Percentiles rank a stretch among this genome's conserved stretches.
These are phyloP conservation scores for Prunus armeniaca DNA, from an alignment of 306 rosid genomes.

Conservation along the genomic window DNA sequence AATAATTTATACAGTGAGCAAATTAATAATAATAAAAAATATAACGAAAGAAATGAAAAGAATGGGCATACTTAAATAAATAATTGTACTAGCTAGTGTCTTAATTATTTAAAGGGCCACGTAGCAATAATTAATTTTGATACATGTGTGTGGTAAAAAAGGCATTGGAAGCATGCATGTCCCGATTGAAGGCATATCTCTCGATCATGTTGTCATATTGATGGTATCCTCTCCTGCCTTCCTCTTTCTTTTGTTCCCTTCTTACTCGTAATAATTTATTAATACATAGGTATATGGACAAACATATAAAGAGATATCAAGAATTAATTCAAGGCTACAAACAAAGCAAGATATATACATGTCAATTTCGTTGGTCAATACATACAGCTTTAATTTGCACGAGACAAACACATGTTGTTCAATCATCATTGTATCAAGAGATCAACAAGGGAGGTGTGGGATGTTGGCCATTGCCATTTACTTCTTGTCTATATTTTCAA, in stretches of 20 bases:
- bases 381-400: slow-evolving; percentile 31
- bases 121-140: background rate
- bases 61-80: too few species aligned
- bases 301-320: slow-evolving; percentile 28
- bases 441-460: slow-evolving; percentile 43
- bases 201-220: slow-evolving; percentile 34
- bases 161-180: slow-evolving; percentile 41
- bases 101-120: background rate
- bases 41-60: too few species aligned
- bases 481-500: slow-evolving; percentile 46
- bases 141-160: background rate
- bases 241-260: slow-evolving; percentile 41
- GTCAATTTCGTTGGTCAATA: slow-evolving; percentile 19
- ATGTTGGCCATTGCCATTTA: slow-evolving; percentile 55
- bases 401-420: slow-evolving; percentile 62
- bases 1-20: too few species aligned
- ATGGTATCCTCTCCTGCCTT: slow-evolving; percentile 25
- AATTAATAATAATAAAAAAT: too few species aligned
- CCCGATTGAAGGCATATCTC: slow-evolving; percentile 44
- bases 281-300: slow-evolving; percentile 50
- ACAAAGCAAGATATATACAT: slow-evolving; percentile 28
- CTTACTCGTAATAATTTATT: slow-evolving; percentile 26
- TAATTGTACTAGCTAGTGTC: background rate
- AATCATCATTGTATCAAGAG: slow-evolving; percentile 39
- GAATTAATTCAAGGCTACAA: slow-evolving; percentile 10